Evolutionary conservation across 2,329 filamentous ascomycete genomes (phyloP).

Genomic region (Mycocentrospora acerina): DNA sequence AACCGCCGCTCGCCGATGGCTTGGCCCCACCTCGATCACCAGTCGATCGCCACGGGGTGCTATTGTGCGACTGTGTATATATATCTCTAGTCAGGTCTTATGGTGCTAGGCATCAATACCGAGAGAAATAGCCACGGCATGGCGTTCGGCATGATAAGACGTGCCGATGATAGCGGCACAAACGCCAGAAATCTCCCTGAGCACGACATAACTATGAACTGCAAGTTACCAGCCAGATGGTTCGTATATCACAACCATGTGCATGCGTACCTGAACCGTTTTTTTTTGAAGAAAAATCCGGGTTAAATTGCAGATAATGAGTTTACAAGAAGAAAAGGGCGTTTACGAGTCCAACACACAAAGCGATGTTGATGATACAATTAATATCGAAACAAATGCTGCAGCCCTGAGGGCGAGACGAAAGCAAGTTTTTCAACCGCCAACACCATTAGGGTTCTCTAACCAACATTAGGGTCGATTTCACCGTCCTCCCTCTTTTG

Average conservation of each 20-base stretch:
- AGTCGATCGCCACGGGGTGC: slow-evolving; percentile 4
- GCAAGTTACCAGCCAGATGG: too few species aligned
- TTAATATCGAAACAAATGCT: slow-evolving; percentile 10
- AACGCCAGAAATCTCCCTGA: slow-evolving; percentile 1
- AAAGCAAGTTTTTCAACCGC: slow-evolving; percentile 15
- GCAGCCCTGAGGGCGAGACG: slow-evolving; percentile 15
- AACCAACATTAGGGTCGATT: slow-evolving; percentile 45
- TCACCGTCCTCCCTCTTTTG: slow-evolving; percentile 51
- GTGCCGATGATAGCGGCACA: slow-evolving; percentile 12
- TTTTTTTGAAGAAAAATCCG: not conserved
- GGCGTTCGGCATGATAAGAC: slow-evolving; percentile 13
- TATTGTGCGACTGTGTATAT: not conserved
- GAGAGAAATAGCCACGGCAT: slow-evolving; percentile 6
- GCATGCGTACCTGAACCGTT: slow-evolving; percentile 2
- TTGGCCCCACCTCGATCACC: slow-evolving; percentile 11
- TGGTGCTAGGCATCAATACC: slow-evolving; percentile 2
- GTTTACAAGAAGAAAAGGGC: slow-evolving; percentile 12
- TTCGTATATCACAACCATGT: too few species aligned
- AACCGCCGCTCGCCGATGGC: slow-evolving; percentile 7
- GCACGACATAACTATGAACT: slow-evolving; percentile 2
- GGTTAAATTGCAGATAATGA: slow-evolving; percentile 7
- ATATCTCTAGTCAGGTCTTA: not conserved
- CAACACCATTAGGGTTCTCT: not conserved
- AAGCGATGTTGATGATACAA: slow-evolving; percentile 10
- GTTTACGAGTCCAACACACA: slow-evolving; percentile 2